These are phyloP conservation scores for Talaromyces proteolyticus DNA, from an alignment of 495 filamentous ascomycete genomes.

Conservation along the genomic window DNA sequence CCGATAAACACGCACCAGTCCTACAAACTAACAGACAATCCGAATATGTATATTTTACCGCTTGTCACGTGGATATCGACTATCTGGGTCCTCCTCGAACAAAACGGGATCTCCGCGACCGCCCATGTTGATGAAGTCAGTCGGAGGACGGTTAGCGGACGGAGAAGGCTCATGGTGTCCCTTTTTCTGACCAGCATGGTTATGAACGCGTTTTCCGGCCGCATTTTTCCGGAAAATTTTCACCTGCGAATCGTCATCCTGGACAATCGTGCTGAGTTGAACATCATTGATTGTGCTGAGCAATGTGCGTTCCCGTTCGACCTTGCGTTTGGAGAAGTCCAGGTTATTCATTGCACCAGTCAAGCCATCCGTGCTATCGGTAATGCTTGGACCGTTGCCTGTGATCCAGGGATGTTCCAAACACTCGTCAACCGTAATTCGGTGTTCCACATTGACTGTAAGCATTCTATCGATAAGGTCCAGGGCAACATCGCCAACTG, in stretches of 20 bases:
- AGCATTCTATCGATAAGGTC: slow-evolving; percentile 97
- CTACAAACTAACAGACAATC: background rate
- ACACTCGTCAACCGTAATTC: slow-evolving; percentile 85
- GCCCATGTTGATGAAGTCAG: slow-evolving; percentile 75
- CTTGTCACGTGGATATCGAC: slow-evolving; percentile 15
- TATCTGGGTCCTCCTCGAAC: slow-evolving; percentile 57
- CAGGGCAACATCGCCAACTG: slow-evolving; percentile 80
- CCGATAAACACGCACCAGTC: no score
- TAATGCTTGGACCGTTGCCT: slow-evolving; percentile 34
- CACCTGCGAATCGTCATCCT: slow-evolving; percentile 50
- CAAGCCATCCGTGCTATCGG: slow-evolving; percentile 90
- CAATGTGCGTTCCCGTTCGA: slow-evolving; percentile 76
- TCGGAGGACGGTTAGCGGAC: slow-evolving; percentile 54
- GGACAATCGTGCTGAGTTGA: slow-evolving; percentile 56
- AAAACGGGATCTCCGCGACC: slow-evolving; percentile 76
- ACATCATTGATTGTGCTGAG: slow-evolving; percentile 78
- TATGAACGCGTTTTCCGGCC: slow-evolving; percentile 35
- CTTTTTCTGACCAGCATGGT: slow-evolving; percentile 22
- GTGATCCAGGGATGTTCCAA: slow-evolving; percentile 89
- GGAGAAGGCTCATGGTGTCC: slow-evolving; percentile 50
- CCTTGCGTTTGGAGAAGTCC: slow-evolving; percentile 78
- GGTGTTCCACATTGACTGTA: slow-evolving; percentile 72
- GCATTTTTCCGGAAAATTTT: slow-evolving; percentile 80
- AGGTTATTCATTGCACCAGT: slow-evolving; percentile 74
- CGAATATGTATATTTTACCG: background rate